Evolutionary conservation across 2,329 filamentous ascomycete species (phyloP), one percentile per base, ranked within the genome.

Genomic region (Botrytis aclada): DNA sequence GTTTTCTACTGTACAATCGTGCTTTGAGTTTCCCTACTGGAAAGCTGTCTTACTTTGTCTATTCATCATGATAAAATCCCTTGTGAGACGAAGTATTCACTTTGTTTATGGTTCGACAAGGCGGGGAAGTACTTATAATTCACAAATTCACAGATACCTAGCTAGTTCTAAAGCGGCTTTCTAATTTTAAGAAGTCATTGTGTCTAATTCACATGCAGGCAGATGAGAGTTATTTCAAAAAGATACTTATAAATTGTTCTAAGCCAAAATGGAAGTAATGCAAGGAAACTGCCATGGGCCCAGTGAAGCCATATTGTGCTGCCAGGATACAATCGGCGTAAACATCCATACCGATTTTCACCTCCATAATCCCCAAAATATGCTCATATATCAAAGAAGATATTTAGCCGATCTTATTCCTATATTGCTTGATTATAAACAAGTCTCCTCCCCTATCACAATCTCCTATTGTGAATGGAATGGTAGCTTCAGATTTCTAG

Each of bases 401-500:
- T 29, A 1, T 29, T 29, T 56, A 3, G n/a, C 6, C n/a, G 51
- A 56, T 56, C 14, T 29, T 56, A 4, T 56, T 29, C 14, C 1
- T 7, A 18, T 8, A 9, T 18, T 18, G 3, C 51, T 29, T 22
- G 5, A 16, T 12, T 9, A 1, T 4, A 18, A 1, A 1, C 32
- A 2, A 18, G 7, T 8, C 2, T 14, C 16, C 12, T 8, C 4
- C 29, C 20, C 20, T 29, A 10, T 25, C 20, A 29, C 22, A 10
- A 34, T 10, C 7, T 3, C 32, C 43, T 12, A 10, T 29, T 43
- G 18, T 22, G n/a, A 22, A 25, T 39, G 32, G 18, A n/a, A 37
- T 8, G 4, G 22, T 25, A 47, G 5, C 14, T n/a, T 3, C 7
- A 32, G 25, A 3, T n/a, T 43, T 16, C 29, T 29, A 6, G 18